Base-by-base conservation (phyloP, 176 grass and related monocot species). In the Oryza australiensis region DNA sequence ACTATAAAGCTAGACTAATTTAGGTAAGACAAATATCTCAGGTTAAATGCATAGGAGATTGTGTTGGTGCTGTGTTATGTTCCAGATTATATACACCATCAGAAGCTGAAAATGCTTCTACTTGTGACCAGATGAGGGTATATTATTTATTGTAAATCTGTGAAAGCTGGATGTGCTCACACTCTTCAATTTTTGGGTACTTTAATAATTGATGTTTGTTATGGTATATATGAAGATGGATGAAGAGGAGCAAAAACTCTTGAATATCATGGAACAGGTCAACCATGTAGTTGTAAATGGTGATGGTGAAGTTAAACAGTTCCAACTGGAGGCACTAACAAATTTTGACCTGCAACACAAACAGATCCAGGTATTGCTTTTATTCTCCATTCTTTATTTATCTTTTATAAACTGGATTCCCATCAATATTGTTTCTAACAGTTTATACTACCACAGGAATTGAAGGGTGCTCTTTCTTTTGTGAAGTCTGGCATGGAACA, bases 401-500 rank as follows among this genome's bases (percentile, higher is more conserved):
- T 67, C 5, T 73, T 79, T 42, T 63, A 66, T 84, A n/a, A 77
- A 64, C 49, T 45, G 27, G 62, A 77, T 85, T 41, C 32, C 41
- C 33, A 75, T 87, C 57, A 15, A 70, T 68, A 12, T 68, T 83
- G 49, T 74, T 73, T 64, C 18, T 87, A 64, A 84, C 68, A 82
- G 49, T 49, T 84, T 75, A 75, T 89, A 40, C 26, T 86, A 29
- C 2, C 59, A 42, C 72, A 98, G 95, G 92, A 93, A 84, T 77
- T 98, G 87, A 94, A 84, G 89, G 63, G 85, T 75, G 60, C 66
- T 26, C 72, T 98, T 91, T 86, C 66, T 28, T 84, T 76, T 51
- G 75, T 94, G 53, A 98, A 86, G 86, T 91, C 20, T 76, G 88
- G 86, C 66, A 89, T 98, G 85, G 73, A 94, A 79, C 79, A 93